Evolutionary conservation across 768 basidiomycete genomes (phyloP).

Genomic region (Trametopsis cervina): DNA sequence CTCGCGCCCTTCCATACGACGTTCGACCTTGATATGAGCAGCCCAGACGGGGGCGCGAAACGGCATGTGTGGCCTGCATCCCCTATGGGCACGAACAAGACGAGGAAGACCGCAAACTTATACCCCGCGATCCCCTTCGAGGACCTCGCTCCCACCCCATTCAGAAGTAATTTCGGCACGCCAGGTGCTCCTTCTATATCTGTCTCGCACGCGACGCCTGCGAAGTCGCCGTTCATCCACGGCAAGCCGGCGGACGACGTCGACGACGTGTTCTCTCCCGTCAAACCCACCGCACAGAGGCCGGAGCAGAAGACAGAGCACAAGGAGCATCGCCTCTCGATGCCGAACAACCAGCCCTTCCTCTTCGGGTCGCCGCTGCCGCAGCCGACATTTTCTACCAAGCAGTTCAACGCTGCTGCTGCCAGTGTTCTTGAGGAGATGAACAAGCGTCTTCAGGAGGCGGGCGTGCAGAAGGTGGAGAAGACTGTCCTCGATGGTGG

Average conservation of each 20-base stretch:
- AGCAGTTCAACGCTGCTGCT: conserved; percentile 61
- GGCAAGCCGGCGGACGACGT: conserved; percentile 25
- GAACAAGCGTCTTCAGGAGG: conserved; percentile 60
- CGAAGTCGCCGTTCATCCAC: not conserved
- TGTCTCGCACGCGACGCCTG: conserved; percentile 20
- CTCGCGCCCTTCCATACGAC: conserved; percentile 59
- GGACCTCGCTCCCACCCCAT: conserved; percentile 16
- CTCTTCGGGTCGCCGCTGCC: conserved; percentile 74
- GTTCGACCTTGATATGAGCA: conserved; percentile 61
- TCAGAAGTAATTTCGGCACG: not conserved
- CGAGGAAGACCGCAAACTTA: conserved; percentile 21
- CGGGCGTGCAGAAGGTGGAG: conserved; percentile 45
- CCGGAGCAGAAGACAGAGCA: not conserved
- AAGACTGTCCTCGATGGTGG: conserved; percentile 36
- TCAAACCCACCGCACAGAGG: conserved; percentile 15
- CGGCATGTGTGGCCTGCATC: conserved; percentile 37
- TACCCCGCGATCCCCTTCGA: conserved; percentile 35
- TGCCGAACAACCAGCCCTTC: conserved; percentile 44
- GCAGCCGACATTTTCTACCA: conserved; percentile 52
- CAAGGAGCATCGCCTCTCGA: conserved; percentile 8
- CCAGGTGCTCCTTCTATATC: not conserved
- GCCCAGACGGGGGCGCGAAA: conserved; percentile 30
- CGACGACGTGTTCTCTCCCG: conserved; percentile 39
- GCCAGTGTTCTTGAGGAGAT: conserved; percentile 76
- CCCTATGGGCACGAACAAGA: conserved; percentile 16